phyloP scores from a whole-genome alignment of 1,284 basidiomycete genomes.

The Hypsizygus ulmarius region DNA sequence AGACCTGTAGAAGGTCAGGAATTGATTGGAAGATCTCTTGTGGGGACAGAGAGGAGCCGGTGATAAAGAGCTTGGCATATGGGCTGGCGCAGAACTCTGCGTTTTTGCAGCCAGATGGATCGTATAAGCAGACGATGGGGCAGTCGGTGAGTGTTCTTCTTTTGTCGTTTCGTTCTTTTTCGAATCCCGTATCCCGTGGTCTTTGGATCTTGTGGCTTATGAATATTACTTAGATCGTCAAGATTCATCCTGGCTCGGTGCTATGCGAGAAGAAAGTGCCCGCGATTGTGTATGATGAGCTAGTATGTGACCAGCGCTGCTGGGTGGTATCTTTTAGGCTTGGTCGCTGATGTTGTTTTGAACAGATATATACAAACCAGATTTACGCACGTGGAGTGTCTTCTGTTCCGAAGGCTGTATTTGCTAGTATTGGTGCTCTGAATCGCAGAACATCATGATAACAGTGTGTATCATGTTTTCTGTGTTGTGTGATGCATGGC shows the following conservation, averaged over 20 bases:
- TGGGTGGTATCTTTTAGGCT: neutral
- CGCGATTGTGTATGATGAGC: constrained; percentile 87
- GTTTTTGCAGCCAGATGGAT: constrained; percentile 77
- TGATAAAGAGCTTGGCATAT: constrained; percentile 65
- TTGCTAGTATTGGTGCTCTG: constrained; percentile 26
- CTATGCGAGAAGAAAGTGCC: constrained; percentile 77
- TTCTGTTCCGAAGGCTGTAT: constrained; percentile 55
- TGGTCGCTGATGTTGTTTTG: constrained; percentile 5
- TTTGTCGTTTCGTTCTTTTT: constrained; percentile 1
- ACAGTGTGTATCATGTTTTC: too few species aligned
- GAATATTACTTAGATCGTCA: constrained; percentile 55
- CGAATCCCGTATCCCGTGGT: neutral
- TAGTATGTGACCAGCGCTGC: constrained; percentile 52
- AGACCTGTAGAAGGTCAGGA: constrained; percentile 59
- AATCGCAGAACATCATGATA: constrained; percentile 24
- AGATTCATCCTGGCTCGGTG: constrained; percentile 86
- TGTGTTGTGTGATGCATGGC: too few species aligned
- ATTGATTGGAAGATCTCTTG: constrained; percentile 61
- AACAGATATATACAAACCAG: constrained; percentile 77
- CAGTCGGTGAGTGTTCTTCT: constrained; percentile 54
- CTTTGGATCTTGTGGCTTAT: too few species aligned
- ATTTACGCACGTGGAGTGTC: constrained; percentile 89
- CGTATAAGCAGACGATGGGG: constrained; percentile 82
- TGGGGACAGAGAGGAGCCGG: constrained; percentile 55
- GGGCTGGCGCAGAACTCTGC: constrained; percentile 85